A percentile compares a stretch with the other conserved stretches of the same genome.
Conservation (phyloP, 2,329 filamentous ascomycete genomes). For the Neofusicoccum ribis region DNA sequence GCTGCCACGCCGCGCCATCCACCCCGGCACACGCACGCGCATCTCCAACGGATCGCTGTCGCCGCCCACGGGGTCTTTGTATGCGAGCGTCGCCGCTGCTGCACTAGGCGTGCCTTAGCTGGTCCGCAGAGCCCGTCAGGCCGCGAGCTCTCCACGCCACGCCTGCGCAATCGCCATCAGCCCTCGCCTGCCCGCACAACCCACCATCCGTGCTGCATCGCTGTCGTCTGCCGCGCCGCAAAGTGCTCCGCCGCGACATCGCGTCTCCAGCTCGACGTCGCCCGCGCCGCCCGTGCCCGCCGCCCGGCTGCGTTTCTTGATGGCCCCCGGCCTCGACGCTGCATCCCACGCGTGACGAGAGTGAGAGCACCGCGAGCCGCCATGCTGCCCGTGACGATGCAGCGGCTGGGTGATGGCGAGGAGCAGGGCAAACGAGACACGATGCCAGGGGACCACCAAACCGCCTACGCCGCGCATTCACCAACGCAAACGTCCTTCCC, state of each 20-base stretch:
- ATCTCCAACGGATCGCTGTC: constrained; percentile 15
- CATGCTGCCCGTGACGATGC: constrained; percentile 23
- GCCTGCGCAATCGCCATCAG: constrained; percentile 15
- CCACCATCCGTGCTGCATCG: constrained; percentile 7
- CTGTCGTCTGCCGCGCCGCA: constrained; percentile 8
- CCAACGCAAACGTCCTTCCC: constrained; percentile 37
- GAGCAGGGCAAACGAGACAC: constrained; percentile 35
- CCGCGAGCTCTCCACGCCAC: constrained; percentile 19
- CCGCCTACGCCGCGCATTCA: constrained; percentile 37
- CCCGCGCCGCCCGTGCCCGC: constrained; percentile 4
- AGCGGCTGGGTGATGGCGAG: constrained; percentile 30
- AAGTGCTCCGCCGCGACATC: constrained; percentile 10
- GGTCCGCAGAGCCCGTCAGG: constrained; percentile 11
- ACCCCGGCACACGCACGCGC: constrained; percentile 6
- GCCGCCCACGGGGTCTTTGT: constrained; percentile 17
- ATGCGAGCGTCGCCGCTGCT: constrained; percentile 17
- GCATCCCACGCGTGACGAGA: constrained; percentile 15
- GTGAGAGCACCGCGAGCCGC: constrained; percentile 1
- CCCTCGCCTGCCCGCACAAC: neutral
- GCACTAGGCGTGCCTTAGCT: constrained; percentile 19
- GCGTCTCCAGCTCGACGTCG: constrained; percentile 8
- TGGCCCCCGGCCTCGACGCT: constrained; percentile 9
- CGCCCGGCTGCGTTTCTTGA: constrained; percentile 5
- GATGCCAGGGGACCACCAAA: constrained; percentile 35
- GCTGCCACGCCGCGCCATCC: neutral